A percentile compares a stretch with the other conserved stretches of the same genome.
Evolutionary conservation across 352 stramenopile genomes (phyloP).

Genomic region (Phytophthora pisi): DNA sequence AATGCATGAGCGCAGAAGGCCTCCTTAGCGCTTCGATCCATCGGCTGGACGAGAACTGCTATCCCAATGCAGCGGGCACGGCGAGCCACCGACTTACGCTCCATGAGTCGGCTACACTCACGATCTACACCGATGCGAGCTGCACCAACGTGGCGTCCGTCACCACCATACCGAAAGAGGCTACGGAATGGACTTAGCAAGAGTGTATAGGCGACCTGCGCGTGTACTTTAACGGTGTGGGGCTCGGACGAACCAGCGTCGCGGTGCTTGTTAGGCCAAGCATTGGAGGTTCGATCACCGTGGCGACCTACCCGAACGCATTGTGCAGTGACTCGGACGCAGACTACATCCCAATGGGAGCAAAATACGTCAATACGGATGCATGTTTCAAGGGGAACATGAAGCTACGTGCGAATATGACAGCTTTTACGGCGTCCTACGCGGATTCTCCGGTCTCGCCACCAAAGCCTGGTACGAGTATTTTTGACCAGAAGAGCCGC

Average conservation of each 20-base stretch:
- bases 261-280: not conserved
- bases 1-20: not conserved
- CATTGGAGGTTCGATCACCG: not conserved
- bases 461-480: not conserved
- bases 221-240: not conserved
- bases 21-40: not conserved
- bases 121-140: conserved; percentile 13
- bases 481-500: not conserved
- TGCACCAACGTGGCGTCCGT: not conserved
- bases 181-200: not conserved
- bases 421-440: not conserved
- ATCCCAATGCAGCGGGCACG: conserved; percentile 15
- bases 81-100: conserved; percentile 18
- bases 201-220: not conserved
- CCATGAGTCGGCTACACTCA: conserved; percentile 2
- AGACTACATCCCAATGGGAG: not conserved
- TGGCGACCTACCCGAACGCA: not conserved
- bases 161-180: not conserved
- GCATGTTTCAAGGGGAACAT: not conserved
- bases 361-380: not conserved
- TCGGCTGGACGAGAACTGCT: conserved; percentile 18
- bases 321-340: not conserved
- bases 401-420: not conserved
- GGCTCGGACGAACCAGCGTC: not conserved
- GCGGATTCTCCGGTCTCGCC: not conserved